Conservation (phyloP, 176 grass and related monocot species). For the Aegilops speltoides region DNA sequence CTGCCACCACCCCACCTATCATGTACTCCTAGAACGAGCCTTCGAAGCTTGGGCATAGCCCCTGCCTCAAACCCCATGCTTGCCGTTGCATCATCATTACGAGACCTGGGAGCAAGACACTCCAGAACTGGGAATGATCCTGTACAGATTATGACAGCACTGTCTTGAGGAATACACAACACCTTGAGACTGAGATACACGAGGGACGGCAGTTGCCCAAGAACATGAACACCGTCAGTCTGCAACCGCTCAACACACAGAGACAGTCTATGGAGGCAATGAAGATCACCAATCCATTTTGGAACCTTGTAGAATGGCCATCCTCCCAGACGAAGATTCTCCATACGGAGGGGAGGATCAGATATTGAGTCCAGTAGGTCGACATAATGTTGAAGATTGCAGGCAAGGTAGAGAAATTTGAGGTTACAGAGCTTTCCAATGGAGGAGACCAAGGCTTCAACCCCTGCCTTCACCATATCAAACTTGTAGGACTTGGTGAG, state of each 20-base stretch:
- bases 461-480: background rate
- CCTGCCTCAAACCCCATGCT: background rate
- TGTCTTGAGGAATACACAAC: background rate
- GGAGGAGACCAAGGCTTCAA: background rate
- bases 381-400: background rate
- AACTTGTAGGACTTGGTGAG: background rate
- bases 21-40: background rate
- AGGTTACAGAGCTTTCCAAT: background rate
- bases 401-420: background rate
- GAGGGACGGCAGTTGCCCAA: background rate
- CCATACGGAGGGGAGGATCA: background rate
- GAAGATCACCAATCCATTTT: background rate
- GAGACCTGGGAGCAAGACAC: background rate
- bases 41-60: constrained; percentile 2
- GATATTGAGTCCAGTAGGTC: background rate
- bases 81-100: too few relatives aligned
- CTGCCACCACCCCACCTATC: background rate
- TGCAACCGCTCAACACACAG: background rate
- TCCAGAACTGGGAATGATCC: background rate
- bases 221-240: background rate
- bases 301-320: background rate
- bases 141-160: background rate
- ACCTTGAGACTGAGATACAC: background rate
- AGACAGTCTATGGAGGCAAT: background rate
- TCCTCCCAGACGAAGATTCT: background rate